These are phyloP conservation scores for Mortierella sp. DNA, from an alignment of 371 early-diverging fungal genomes.

Conservation along the genomic window DNA sequence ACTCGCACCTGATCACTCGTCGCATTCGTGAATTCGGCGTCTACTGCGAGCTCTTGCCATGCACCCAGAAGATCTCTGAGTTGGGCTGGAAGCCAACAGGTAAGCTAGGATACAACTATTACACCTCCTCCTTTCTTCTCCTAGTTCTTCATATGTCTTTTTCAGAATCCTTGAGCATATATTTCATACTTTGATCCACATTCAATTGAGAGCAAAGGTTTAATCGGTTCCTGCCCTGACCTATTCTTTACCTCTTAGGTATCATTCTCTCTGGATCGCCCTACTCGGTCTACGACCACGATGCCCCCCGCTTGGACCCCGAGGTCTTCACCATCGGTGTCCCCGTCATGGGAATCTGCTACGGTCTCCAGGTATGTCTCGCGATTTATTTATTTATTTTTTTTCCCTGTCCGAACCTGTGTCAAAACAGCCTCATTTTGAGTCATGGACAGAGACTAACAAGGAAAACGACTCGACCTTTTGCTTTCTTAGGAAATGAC, in stretches of 20 bases:
- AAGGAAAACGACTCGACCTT: too few relatives aligned
- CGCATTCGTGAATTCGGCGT: constrained; percentile 96
- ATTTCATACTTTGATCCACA: neutral
- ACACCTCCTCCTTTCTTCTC: neutral
- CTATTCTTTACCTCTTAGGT: constrained; percentile 45
- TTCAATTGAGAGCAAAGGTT: constrained; percentile 2
- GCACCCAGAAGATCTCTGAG: constrained; percentile 94
- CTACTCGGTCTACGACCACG: constrained; percentile 94
- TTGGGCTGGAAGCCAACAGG: constrained; percentile 95
- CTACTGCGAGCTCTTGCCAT: constrained; percentile 97
- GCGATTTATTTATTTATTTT: neutral
- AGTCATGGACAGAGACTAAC: too few relatives aligned
- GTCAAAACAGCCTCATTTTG: constrained; percentile 4
- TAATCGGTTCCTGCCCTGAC: neutral
- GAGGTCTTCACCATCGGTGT: constrained; percentile 89
- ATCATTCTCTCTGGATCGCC: constrained; percentile 96
- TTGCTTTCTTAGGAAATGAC: constrained; percentile 86
- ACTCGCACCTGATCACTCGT: constrained; percentile 96
- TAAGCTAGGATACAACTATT: constrained; percentile 34
- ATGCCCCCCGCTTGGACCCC: constrained; percentile 95
- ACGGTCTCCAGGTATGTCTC: constrained; percentile 84
- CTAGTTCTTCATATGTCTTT: neutral
- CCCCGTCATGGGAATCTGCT: constrained; percentile 97
- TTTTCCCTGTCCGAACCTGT: neutral
- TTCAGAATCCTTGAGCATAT: neutral